Evolutionary conservation across 1,139 yeast species (phyloP).

Genomic region (Hansenula sp.): DNA sequence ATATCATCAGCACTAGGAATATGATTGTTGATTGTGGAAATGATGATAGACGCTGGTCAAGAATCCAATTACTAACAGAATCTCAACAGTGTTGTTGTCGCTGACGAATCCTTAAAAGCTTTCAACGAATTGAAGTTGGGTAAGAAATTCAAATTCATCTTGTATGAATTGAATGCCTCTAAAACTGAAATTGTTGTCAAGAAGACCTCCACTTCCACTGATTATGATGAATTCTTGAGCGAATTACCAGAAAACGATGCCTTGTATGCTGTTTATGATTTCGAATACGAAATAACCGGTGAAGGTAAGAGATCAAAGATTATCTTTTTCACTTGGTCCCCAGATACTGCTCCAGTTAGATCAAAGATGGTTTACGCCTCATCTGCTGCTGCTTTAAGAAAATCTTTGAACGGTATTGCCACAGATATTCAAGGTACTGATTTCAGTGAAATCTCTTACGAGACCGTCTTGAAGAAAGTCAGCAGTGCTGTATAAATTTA

Average conservation of each 20-base stretch:
- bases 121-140: constrained; percentile 96
- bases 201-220: constrained; percentile 67
- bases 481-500: constrained; percentile 67
- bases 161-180: constrained; percentile 74
- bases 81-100: constrained; percentile 73
- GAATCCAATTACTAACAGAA: background rate
- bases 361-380: constrained; percentile 97
- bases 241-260: constrained; percentile 94
- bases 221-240: constrained; percentile 81
- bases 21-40: no score
- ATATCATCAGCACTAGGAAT: background rate
- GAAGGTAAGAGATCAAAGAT: constrained; percentile 97
- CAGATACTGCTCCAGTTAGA: constrained; percentile 94
- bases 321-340: constrained; percentile 94
- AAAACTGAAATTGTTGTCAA: constrained; percentile 92
- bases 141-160: constrained; percentile 79
- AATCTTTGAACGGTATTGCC: constrained; percentile 92
- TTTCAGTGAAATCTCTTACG: constrained; percentile 93
- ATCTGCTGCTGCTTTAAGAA: constrained; percentile 95
- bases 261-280: constrained; percentile 94
- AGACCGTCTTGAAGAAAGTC: constrained; percentile 86
- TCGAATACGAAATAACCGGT: constrained; percentile 84
- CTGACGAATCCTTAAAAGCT: constrained; percentile 89
- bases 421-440: constrained; percentile 98
- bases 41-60: no score